Conservation (phyloP, 257 asterid species). For the Penstemon davidsonii region DNA sequence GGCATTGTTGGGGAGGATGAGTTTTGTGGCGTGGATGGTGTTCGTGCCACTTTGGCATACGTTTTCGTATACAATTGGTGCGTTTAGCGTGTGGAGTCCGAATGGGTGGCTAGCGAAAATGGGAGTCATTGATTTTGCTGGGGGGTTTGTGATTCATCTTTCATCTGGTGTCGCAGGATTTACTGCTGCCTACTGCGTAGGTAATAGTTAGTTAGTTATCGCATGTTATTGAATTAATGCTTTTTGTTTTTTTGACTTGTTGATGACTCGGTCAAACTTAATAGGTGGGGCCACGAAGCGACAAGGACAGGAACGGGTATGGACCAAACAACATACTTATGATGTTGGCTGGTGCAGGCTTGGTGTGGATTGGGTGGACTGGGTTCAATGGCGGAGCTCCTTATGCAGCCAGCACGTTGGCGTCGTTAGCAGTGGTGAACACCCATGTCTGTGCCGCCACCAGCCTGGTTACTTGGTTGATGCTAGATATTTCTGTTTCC, state of each 20-base stretch:
- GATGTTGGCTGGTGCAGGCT: constrained; percentile 58
- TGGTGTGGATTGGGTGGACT: constrained; percentile 67
- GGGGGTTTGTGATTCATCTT: constrained; percentile 59
- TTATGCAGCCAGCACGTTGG: constrained; percentile 39
- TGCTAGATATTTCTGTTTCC: constrained; percentile 37
- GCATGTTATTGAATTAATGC: no score
- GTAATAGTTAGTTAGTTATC: neutral
- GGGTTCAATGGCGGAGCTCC: constrained; percentile 75
- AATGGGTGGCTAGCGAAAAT: constrained; percentile 58
- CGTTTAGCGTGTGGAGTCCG: constrained; percentile 56
- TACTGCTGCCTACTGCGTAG: constrained; percentile 62
- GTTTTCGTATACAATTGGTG: constrained; percentile 54
- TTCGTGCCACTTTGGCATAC: constrained; percentile 70
- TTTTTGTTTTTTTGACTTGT: no score
- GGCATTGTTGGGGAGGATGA: constrained; percentile 62
- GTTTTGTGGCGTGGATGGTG: constrained; percentile 54
- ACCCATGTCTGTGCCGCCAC: constrained; percentile 61
- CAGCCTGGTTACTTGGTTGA: constrained; percentile 55
- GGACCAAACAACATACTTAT: constrained; percentile 48
- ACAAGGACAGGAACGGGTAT: constrained; percentile 40
- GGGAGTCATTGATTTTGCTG: constrained; percentile 62
- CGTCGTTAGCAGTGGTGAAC: constrained; percentile 56
- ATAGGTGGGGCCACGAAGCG: constrained; percentile 59
- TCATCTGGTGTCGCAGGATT: constrained; percentile 64
- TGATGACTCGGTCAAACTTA: no score